A percentile compares a stretch with the other conserved stretches of the same genome.
These are phyloP conservation scores for Selenicereus undatus DNA, from an alignment of 148 eudicot genomes.

Conservation along the genomic window DNA sequence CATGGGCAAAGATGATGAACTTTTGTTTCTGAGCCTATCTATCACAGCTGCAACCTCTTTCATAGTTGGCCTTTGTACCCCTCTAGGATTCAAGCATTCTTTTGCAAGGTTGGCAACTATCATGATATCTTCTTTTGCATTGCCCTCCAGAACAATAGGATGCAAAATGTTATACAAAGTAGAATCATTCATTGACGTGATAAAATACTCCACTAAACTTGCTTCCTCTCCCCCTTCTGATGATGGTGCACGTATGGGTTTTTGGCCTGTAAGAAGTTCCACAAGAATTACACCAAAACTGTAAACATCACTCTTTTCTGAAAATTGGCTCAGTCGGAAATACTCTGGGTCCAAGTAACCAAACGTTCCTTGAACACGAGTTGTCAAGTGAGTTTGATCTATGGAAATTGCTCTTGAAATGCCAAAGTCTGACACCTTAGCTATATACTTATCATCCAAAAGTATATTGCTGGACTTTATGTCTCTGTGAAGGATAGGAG, in stretches of 20 bases:
- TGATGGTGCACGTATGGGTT: background rate
- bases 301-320: constrained; percentile 43
- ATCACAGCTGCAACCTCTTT: constrained; percentile 7
- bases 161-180: background rate
- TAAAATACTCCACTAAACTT: background rate
- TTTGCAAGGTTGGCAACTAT: background rate
- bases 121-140: background rate
- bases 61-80: constrained; percentile 1
- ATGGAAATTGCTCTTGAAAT: constrained; percentile 32
- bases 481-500: constrained; percentile 41
- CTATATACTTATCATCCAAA: constrained; percentile 30
- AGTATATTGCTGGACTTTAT: constrained; percentile 41
- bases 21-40: background rate
- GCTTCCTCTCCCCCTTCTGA: background rate
- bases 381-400: constrained; percentile 43
- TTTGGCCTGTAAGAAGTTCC: constrained; percentile 10
- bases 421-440: constrained; percentile 43
- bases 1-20: background rate
- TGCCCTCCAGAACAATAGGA: background rate
- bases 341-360: constrained; percentile 45
- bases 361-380: constrained; percentile 42
- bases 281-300: constrained; percentile 48
- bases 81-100: background rate
- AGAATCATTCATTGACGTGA: background rate
- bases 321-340: constrained; percentile 33